Evolutionary conservation across 2,329 filamentous ascomycete genomes (phyloP).

Genomic region (Aspergillus intermedius): DNA sequence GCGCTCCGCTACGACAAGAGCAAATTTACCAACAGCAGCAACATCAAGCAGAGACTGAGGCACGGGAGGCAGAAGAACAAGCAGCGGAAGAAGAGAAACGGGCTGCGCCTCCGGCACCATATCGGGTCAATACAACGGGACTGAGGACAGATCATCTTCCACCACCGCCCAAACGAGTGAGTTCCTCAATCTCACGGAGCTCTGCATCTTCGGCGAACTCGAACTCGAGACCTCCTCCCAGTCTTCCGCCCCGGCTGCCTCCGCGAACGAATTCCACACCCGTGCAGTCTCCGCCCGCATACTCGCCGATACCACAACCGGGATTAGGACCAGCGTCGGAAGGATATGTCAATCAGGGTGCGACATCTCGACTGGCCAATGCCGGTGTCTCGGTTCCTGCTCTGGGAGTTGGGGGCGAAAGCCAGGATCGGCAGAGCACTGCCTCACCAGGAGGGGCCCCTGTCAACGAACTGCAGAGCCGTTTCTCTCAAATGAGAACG

Average conservation of each 20-base stretch:
- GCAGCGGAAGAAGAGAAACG: slow-evolving; percentile 22
- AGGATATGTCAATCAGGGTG: slow-evolving; percentile 50
- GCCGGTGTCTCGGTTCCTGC: slow-evolving; percentile 74
- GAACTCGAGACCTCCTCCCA: slow-evolving; percentile 43
- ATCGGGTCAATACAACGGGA: slow-evolving; percentile 63
- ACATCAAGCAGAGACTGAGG: slow-evolving; percentile 23
- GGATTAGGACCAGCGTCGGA: slow-evolving; percentile 20
- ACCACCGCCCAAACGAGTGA: slow-evolving; percentile 52
- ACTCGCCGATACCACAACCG: slow-evolving; percentile 37
- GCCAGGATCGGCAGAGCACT: slow-evolving; percentile 6
- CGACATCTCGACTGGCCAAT: slow-evolving; percentile 60
- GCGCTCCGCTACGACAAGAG: slow-evolving; percentile 36
- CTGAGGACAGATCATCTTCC: slow-evolving; percentile 63
- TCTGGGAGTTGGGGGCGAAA: slow-evolving; percentile 58
- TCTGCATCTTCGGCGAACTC: slow-evolving; percentile 18
- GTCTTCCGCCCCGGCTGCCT: slow-evolving; percentile 63
- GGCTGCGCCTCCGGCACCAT: slow-evolving; percentile 55
- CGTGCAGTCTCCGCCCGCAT: slow-evolving; percentile 38
- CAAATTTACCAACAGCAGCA: slow-evolving; percentile 24
- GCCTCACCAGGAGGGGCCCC: slow-evolving; percentile 32
- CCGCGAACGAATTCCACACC: slow-evolving; percentile 56
- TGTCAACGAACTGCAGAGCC: slow-evolving; percentile 61
- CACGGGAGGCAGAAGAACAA: slow-evolving; percentile 18
- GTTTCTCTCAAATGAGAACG: slow-evolving; percentile 54
- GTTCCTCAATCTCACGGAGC: slow-evolving; percentile 12